These are phyloP conservation scores for Lipomyces lipofer DNA, from an alignment of 805 yeast genomes.

Conservation along the genomic window DNA sequence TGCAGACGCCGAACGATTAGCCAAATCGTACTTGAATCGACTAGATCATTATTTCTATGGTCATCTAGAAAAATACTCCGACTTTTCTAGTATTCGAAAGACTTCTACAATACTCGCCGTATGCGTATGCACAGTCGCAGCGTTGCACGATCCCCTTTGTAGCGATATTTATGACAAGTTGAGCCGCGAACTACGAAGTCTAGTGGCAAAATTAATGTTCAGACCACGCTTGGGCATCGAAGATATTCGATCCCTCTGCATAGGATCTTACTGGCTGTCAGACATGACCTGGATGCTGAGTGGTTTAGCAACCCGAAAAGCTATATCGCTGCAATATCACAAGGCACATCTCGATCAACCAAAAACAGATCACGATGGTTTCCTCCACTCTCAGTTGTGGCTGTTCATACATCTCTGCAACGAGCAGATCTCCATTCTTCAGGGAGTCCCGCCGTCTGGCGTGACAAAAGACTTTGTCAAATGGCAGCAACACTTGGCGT, in stretches of 20 bases:
- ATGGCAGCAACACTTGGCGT: conserved; percentile 21
- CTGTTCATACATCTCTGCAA: conserved; percentile 17
- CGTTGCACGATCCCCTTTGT: conserved; percentile 25
- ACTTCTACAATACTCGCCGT: conserved; percentile 19
- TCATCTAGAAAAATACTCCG: conserved; percentile 16
- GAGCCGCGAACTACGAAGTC: conserved; percentile 14
- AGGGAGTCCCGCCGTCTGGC: conserved; percentile 22
- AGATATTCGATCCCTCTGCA: conserved; percentile 21
- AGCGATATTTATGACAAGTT: conserved; percentile 21
- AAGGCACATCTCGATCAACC: conserved; percentile 22
- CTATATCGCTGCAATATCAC: conserved; percentile 24
- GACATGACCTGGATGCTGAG: conserved; percentile 27
- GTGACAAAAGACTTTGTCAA: conserved; percentile 16
- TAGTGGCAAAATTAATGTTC: conserved; percentile 14
- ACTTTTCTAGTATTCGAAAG: conserved; percentile 12
- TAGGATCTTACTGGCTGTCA: conserved; percentile 24
- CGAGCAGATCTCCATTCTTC: conserved; percentile 23
- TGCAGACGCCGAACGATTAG: conserved; percentile 21
- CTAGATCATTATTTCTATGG: conserved; percentile 26
- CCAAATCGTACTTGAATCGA: conserved; percentile 11
- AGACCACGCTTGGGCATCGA: conserved; percentile 22
- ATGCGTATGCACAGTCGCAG: conserved; percentile 19
- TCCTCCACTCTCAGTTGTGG: conserved; percentile 17
- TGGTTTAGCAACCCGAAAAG: conserved; percentile 17
- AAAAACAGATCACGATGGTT: conserved; percentile 10